phyloP scores from a whole-genome alignment of 2,329 filamentous ascomycete species.

The Pseudogymnoascus sp. region DNA sequence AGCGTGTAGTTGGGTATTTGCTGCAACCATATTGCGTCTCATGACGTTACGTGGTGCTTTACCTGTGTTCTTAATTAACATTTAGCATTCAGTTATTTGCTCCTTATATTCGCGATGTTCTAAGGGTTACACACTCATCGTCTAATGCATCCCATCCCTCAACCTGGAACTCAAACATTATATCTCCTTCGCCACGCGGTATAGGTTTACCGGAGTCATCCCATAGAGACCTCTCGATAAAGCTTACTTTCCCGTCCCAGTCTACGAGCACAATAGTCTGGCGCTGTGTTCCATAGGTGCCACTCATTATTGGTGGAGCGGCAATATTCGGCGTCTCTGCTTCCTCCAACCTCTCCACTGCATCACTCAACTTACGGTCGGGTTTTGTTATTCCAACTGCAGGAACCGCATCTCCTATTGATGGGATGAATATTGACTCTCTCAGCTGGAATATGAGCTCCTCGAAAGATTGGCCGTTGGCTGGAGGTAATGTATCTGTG shows the following conservation, averaged over 20 bases:
- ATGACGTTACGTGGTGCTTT: neutral
- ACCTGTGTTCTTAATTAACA: neutral
- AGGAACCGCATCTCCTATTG: conserved; percentile 43
- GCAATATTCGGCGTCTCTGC: conserved; percentile 32
- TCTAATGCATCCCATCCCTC: conserved; percentile 35
- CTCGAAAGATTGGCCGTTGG: conserved; percentile 36
- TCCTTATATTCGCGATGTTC: neutral
- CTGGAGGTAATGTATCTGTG: conserved; percentile 46
- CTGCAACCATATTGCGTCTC: neutral
- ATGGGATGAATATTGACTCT: conserved; percentile 54
- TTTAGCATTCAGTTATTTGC: neutral
- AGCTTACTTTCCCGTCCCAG: conserved; percentile 54
- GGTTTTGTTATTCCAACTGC: conserved; percentile 4
- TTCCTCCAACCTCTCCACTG: conserved; percentile 26
- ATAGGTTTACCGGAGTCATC: conserved; percentile 50
- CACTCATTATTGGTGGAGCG: conserved; percentile 42
- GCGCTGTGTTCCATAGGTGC: conserved; percentile 57
- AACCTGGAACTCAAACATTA: conserved; percentile 49
- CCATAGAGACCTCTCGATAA: conserved; percentile 52
- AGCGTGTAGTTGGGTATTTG: neutral
- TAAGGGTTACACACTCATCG: conserved; percentile 17
- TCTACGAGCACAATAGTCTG: conserved; percentile 57
- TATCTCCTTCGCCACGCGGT: conserved; percentile 46
- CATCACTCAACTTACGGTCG: conserved; percentile 26
- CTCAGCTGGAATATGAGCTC: conserved; percentile 47